These are phyloP conservation scores for Cucumis sativus DNA, from an alignment of 306 rosid species.

Conservation along the genomic window Cucumber_9930_V3 NC_026656.2:16989001-16989500, in stretches of 20 bases:
- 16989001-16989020: conserved; percentile 53
- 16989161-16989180: conserved; percentile 67
- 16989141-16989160: conserved; percentile 47
- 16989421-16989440: conserved; percentile 81
- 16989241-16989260: conserved; percentile 38
- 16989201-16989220: conserved; percentile 52
- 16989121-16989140: conserved; percentile 73
- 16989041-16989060: conserved; percentile 22
- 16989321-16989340: conserved; percentile 59
- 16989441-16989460: conserved; percentile 43
- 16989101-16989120: conserved; percentile 60
- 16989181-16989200: conserved; percentile 38
- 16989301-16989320: conserved; percentile 43
- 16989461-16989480: conserved; percentile 28
- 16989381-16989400: conserved; percentile 21
- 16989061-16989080: conserved; percentile 29
- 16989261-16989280: conserved; percentile 38
- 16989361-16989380: conserved; percentile 45
- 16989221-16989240: conserved; percentile 60
- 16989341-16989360: conserved; percentile 25
- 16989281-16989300: conserved; percentile 15
- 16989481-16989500: conserved; percentile 30
- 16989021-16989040: conserved; percentile 45
- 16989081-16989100: conserved; percentile 33
- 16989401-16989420: conserved; percentile 32